Percentiles rank a stretch among this genome's conserved stretches.
Evolutionary conservation across 805 yeast species (phyloP).

Genomic region (Starmera amethionina): DNA sequence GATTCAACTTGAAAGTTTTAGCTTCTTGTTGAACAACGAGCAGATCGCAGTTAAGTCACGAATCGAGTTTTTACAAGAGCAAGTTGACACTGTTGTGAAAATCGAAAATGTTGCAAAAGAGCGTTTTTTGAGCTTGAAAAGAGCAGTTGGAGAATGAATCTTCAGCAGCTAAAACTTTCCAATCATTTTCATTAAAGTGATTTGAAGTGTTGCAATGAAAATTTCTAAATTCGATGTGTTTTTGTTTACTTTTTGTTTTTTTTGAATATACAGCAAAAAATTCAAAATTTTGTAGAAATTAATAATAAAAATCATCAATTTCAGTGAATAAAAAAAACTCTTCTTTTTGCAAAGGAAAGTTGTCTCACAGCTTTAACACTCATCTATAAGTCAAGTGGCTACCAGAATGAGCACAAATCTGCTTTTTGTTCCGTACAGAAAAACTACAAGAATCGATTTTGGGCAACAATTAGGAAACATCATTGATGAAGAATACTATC

Average conservation of each 20-base stretch:
- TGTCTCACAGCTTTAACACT: not conserved
- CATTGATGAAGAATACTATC: conserved; percentile 39
- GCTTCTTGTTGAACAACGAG: conserved; percentile 12
- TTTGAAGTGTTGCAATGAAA: too few relatives aligned
- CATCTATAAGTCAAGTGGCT: not conserved
- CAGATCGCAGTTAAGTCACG: conserved; percentile 4
- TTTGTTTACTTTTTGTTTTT: not conserved
- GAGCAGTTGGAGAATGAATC: not conserved
- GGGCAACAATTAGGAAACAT: conserved; percentile 28
- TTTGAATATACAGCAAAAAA: too few relatives aligned
- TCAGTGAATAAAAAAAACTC: too few relatives aligned
- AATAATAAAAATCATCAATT: too few relatives aligned
- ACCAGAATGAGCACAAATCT: conserved; percentile 25
- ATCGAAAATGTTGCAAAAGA: conserved; percentile 16
- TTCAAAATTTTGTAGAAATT: too few relatives aligned
- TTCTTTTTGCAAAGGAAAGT: too few relatives aligned
- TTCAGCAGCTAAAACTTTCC: too few relatives aligned
- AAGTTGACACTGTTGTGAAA: conserved; percentile 13
- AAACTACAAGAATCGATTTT: conserved; percentile 32
- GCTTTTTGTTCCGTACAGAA: conserved; percentile 40
- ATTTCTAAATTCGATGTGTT: too few relatives aligned
- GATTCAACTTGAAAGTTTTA: conserved; percentile 13
- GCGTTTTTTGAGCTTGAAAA: conserved; percentile 5
- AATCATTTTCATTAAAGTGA: too few relatives aligned
- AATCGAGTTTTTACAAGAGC: conserved; percentile 10